Evolutionary conservation across 768 basidiomycete genomes (phyloP).

Genomic region (Ramaria rubella): DNA sequence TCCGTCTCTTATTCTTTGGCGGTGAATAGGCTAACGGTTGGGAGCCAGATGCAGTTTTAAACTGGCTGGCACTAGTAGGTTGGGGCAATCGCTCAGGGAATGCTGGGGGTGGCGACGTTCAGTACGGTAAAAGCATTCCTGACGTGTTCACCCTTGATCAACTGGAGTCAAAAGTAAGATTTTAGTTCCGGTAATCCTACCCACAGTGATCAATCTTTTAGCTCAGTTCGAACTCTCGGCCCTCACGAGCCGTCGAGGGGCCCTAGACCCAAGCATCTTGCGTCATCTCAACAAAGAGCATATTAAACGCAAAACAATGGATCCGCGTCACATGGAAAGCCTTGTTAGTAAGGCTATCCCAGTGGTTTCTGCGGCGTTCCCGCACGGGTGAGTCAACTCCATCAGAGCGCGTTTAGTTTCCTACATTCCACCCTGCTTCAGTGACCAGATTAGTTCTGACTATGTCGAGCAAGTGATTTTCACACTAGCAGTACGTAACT

Average conservation of each 20-base stretch:
- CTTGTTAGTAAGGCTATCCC: slow-evolving; percentile 51
- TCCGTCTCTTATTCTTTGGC: neutral
- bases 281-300: slow-evolving; percentile 87
- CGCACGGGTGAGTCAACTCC: slow-evolving; percentile 42
- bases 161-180: slow-evolving; percentile 32
- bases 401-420: neutral
- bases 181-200: slow-evolving; percentile 28
- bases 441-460: slow-evolving; percentile 43
- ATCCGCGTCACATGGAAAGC: slow-evolving; percentile 41
- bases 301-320: slow-evolving; percentile 50
- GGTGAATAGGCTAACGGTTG: slow-evolving; percentile 65
- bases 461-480: slow-evolving; percentile 61
- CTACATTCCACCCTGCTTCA: slow-evolving; percentile 15
- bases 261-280: slow-evolving; percentile 72
- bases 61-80: slow-evolving; percentile 92
- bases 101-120: neutral
- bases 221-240: slow-evolving; percentile 67
- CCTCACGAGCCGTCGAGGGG: slow-evolving; percentile 78
- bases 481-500: slow-evolving; percentile 46
- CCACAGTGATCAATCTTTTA: neutral
- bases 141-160: slow-evolving; percentile 19
- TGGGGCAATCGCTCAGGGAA: slow-evolving; percentile 58
- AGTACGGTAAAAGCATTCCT: slow-evolving; percentile 18
- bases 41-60: slow-evolving; percentile 83
- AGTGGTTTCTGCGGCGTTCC: slow-evolving; percentile 49